Conservation (phyloP, 352 stramenopile genomes). For the Phytophthora gonapodyides region DNA sequence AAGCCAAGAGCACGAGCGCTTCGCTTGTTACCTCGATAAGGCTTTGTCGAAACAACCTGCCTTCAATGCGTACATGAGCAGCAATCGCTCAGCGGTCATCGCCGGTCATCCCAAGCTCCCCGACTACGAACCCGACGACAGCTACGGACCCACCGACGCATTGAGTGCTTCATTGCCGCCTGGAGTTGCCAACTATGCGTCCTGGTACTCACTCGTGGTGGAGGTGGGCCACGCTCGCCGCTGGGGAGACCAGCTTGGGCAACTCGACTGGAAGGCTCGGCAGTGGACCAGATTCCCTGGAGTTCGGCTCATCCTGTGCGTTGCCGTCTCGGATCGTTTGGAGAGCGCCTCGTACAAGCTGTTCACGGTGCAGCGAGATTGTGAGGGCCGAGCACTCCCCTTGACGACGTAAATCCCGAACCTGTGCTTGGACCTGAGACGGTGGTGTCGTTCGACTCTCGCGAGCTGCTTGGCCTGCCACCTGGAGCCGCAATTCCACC, state of each 20-base stretch:
- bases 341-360: not conserved
- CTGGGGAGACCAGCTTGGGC: not conserved
- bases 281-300: not conserved
- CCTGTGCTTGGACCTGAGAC: no score
- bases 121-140: no score
- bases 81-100: not conserved
- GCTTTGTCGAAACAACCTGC: not conserved
- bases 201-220: not conserved
- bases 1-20: no score
- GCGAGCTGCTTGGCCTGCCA: no score
- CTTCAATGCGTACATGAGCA: not conserved
- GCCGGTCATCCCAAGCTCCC: no score
- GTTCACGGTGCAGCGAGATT: not conserved
- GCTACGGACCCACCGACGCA: not conserved
- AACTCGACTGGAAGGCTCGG: not conserved
- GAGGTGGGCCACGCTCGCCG: not conserved
- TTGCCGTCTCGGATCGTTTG: not conserved
- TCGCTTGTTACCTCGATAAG: no score
- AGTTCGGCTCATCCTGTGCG: constrained; percentile 5
- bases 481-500: no score
- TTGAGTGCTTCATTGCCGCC: not conserved
- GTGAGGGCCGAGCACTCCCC: no score
- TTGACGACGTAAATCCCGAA: no score
- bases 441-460: no score
- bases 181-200: not conserved